These are phyloP conservation scores for Fusarium secorum DNA, from an alignment of 2,329 filamentous ascomycete species.

Conservation along the genomic window DNA sequence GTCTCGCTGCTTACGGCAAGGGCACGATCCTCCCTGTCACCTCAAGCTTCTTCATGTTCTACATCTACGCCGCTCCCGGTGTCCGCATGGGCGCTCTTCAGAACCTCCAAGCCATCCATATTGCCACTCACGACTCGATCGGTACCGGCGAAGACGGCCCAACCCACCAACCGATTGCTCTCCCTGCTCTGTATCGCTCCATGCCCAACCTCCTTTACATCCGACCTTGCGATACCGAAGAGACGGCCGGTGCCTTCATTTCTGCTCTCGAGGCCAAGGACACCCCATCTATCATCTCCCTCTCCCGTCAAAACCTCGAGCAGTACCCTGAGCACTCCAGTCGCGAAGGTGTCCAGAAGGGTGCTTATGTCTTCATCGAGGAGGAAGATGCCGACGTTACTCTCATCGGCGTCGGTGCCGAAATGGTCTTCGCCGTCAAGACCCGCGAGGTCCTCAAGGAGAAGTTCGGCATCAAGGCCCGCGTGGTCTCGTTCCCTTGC, in stretches of 20 bases:
- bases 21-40: conserved; percentile 66
- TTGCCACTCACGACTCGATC: conserved; percentile 68
- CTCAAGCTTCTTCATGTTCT: conserved; percentile 70
- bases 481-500: conserved; percentile 56
- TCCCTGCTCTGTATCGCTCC: conserved; percentile 64
- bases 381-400: conserved; percentile 54
- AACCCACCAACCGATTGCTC: conserved; percentile 68
- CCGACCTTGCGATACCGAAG: conserved; percentile 65
- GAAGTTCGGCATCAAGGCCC: conserved; percentile 48
- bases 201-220: conserved; percentile 71
- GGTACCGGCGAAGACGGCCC: conserved; percentile 68
- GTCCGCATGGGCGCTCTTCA: conserved; percentile 68
- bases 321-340: conserved; percentile 50
- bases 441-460: conserved; percentile 50
- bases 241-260: conserved; percentile 63
- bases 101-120: conserved; percentile 63
- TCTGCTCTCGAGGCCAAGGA: conserved; percentile 53
- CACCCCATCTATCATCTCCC: conserved; percentile 58
- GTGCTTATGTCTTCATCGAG: conserved; percentile 57
- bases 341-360: conserved; percentile 52
- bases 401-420: conserved; percentile 51
- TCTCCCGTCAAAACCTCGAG: conserved; percentile 54
- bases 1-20: conserved; percentile 64
- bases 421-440: conserved; percentile 47
- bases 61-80: conserved; percentile 63